These are phyloP conservation scores for Cyclanthera cordifolia DNA, from an alignment of 306 rosid species.

Conservation along the genomic window DNA sequence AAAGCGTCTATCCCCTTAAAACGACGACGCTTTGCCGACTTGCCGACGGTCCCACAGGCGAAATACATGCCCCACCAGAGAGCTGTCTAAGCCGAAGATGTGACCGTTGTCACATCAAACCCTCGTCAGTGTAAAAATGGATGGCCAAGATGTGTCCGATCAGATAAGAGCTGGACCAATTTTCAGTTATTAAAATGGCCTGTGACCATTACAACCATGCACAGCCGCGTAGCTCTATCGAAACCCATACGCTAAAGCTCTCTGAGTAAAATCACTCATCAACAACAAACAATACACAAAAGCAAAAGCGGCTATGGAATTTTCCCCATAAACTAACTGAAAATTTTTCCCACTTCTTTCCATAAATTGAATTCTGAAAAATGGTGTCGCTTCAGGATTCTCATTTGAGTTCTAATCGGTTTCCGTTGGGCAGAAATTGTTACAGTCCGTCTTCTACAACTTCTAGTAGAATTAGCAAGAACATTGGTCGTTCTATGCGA, in stretches of 20 bases:
- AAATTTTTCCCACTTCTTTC: background rate
- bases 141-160: background rate
- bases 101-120: conserved; percentile 11
- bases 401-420: conserved; percentile 45
- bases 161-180: background rate
- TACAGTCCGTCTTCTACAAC: conserved; percentile 31
- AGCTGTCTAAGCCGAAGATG: conserved; percentile 2
- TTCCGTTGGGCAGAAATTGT: conserved; percentile 32
- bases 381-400: conserved; percentile 86
- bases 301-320: conserved; percentile 2
- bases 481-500: conserved; percentile 83
- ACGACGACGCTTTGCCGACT: background rate
- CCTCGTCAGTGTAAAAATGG: background rate
- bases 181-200: conserved; percentile 3
- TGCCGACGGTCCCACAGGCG: conserved; percentile 3
- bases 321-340: background rate
- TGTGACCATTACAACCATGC: conserved; percentile 7
- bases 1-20: too few species aligned
- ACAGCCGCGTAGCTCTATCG: background rate
- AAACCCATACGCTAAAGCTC: too few species aligned
- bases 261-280: background rate
- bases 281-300: background rate
- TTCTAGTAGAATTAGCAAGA: conserved; percentile 41
- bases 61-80: background rate
- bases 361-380: background rate